A percentile compares a stretch with the other conserved stretches of the same genome.
Evolutionary conservation across 2,329 filamentous ascomycete species (phyloP).

Genomic region (Arachnopeziza araneosa): DNA sequence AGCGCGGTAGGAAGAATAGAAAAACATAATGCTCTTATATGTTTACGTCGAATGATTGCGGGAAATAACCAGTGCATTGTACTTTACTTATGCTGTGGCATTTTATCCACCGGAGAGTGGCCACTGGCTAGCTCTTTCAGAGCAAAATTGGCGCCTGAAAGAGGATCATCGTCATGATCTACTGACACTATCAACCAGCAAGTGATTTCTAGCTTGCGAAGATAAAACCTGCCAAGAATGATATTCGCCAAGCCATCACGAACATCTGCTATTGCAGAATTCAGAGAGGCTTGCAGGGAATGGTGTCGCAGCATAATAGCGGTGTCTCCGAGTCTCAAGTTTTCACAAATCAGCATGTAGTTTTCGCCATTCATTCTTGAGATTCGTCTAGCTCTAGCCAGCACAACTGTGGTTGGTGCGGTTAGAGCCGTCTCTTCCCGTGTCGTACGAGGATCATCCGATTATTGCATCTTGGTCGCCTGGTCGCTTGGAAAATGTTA

Average conservation of each 20-base stretch:
- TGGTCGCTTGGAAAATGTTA: not conserved
- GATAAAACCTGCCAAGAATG: too few species aligned
- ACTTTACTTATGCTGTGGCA: not conserved
- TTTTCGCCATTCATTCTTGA: too few species aligned
- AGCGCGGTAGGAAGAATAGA: not conserved
- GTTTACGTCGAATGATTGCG: not conserved
- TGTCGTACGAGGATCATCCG: not conserved
- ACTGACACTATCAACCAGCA: too few species aligned
- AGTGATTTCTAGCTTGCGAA: too few species aligned
- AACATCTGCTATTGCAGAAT: too few species aligned
- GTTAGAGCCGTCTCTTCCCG: not conserved
- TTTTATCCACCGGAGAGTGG: not conserved
- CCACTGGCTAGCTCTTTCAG: too few species aligned
- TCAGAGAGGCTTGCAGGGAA: too few species aligned
- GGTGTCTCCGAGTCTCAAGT: not conserved
- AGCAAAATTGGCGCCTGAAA: too few species aligned
- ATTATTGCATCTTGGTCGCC: not conserved
- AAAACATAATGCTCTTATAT: not conserved
- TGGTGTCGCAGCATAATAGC: not conserved
- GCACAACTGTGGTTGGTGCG: not conserved
- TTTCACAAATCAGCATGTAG: not conserved
- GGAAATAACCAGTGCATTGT: not conserved
- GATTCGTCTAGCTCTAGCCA: too few species aligned
- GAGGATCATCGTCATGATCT: too few species aligned
- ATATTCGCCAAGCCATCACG: too few species aligned